Evolutionary conservation across 208 protist genomes (phyloP), one percentile per base, ranked within the genome.

Genomic region (Endotrypanum monterogeii): DNA sequence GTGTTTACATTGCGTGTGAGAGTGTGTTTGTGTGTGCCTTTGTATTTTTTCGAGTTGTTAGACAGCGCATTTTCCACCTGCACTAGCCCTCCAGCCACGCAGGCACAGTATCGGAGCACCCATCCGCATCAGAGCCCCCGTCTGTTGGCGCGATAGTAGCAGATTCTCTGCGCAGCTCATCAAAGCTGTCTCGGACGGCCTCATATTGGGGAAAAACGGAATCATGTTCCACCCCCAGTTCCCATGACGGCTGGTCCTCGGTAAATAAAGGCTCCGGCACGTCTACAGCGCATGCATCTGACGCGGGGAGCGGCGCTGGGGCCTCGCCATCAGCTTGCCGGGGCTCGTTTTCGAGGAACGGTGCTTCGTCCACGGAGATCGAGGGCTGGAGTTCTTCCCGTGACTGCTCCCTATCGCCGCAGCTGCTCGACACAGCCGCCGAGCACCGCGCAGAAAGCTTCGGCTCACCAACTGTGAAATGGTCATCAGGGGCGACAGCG

Each of bases 11-110:
- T n/a, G n/a, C n/a, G n/a, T n/a, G n/a, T n/a, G n/a, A n/a, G n/a
- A n/a, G n/a, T n/a, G n/a, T n/a, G n/a, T n/a, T n/a, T n/a, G n/a
- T 62, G 32, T 7, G 35, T 32, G 16, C 32, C 6, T 7, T 28
- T 41, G 57, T 2, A 20, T 3, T 35, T 14, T 32, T 14, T 14
- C 8, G 44, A 48, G 44, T 48, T 48, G 44, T 48, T 11, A 14
- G 18, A 20, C 57, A n/a, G 30, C 8, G 5, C 23, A 18, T 37
- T 41, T 9, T 1, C 23, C 30, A 39, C 25, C 18, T 50, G 55
- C 60, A 79, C 58, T 61, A 30, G 20, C 71, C 67, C 46, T 71
- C 41, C 3, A 79, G 51, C 68, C 75, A 79, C 56, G 56, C 56
- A 14, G 75, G 75, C 37, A 71, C 8, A 7, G 60, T 39, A 5